These are phyloP conservation scores for Telfairia occidentalis DNA, from an alignment of 331 rosid species.

Conservation along the genomic window DNA sequence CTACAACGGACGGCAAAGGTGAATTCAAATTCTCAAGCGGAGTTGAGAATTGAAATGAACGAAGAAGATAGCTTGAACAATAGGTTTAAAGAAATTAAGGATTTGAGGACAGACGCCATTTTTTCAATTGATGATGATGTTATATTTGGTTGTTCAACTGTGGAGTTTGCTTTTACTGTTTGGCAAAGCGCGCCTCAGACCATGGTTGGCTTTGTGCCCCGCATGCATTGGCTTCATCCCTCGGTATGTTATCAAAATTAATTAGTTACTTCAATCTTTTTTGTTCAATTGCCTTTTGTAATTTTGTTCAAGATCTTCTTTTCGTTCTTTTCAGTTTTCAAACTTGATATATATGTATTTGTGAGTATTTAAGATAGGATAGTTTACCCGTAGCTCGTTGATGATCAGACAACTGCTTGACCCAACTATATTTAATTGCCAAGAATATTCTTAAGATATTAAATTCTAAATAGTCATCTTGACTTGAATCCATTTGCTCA, in stretches of 20 bases:
- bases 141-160: conserved; percentile 76
- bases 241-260: too few species aligned
- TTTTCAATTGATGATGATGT: conserved; percentile 94
- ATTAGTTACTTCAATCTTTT: background rate
- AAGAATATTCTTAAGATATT: too few species aligned
- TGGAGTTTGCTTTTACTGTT: conserved; percentile 79
- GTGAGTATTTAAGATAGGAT: too few species aligned
- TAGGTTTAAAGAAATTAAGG: conserved; percentile 67
- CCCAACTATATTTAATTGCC: too few species aligned
- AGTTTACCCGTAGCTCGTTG: too few species aligned
- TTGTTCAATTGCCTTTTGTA: too few species aligned
- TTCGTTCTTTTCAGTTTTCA: too few species aligned
- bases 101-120: conserved; percentile 66
- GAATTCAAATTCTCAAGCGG: conserved; percentile 40
- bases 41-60: conserved; percentile 61
- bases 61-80: conserved; percentile 89
- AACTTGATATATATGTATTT: too few species aligned
- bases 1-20: conserved; percentile 28
- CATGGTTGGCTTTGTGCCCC: conserved; percentile 98
- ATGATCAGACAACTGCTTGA: too few species aligned
- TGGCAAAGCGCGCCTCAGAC: conserved; percentile 92
- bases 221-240: conserved; percentile 63
- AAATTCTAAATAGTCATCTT: too few species aligned
- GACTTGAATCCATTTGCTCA: too few species aligned
- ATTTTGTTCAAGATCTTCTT: too few species aligned